These are phyloP conservation scores for Russula vinacea DNA, from an alignment of 768 basidiomycete species.

Conservation along the genomic window DNA sequence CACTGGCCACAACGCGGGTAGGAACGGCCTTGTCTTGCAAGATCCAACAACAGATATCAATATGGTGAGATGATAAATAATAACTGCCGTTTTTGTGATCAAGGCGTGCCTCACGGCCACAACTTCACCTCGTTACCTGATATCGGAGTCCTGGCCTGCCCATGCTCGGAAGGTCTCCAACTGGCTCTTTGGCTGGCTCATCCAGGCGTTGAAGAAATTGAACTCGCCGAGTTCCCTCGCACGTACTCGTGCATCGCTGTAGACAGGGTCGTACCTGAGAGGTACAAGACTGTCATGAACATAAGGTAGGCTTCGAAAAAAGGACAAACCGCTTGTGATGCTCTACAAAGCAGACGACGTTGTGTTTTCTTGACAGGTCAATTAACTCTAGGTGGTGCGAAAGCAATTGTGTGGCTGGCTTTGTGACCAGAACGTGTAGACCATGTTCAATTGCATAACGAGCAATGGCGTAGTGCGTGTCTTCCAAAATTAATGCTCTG, in stretches of 20 bases:
- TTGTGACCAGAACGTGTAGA: constrained; percentile 88
- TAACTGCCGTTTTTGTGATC: constrained; percentile 49
- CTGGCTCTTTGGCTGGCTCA: constrained; percentile 95
- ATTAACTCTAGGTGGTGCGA: constrained; percentile 79
- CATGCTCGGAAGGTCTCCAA: constrained; percentile 92
- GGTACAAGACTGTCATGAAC: neutral
- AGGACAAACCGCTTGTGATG: constrained; percentile 75
- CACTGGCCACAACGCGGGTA: constrained; percentile 86
- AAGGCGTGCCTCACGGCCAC: neutral
- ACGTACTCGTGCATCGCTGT: constrained; percentile 83
- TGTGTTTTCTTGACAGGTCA: constrained; percentile 70
- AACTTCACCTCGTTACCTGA: constrained; percentile 50
- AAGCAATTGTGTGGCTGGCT: constrained; percentile 86
- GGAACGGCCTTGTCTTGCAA: constrained; percentile 71
- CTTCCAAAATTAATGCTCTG: constrained; percentile 38
- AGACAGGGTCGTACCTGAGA: constrained; percentile 78
- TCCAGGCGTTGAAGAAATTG: constrained; percentile 96
- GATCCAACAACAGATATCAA: constrained; percentile 86
- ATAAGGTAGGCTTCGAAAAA: neutral
- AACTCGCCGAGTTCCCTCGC: constrained; percentile 79
- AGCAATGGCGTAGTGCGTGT: constrained; percentile 82
- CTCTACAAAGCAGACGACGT: constrained; percentile 89
- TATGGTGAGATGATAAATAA: constrained; percentile 93
- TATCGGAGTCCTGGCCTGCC: constrained; percentile 93
- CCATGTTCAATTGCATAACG: constrained; percentile 82